Evolutionary conservation across 768 basidiomycete genomes (phyloP), one percentile per base, ranked within the genome.

Genomic region (Auricularia heimuer): DNA sequence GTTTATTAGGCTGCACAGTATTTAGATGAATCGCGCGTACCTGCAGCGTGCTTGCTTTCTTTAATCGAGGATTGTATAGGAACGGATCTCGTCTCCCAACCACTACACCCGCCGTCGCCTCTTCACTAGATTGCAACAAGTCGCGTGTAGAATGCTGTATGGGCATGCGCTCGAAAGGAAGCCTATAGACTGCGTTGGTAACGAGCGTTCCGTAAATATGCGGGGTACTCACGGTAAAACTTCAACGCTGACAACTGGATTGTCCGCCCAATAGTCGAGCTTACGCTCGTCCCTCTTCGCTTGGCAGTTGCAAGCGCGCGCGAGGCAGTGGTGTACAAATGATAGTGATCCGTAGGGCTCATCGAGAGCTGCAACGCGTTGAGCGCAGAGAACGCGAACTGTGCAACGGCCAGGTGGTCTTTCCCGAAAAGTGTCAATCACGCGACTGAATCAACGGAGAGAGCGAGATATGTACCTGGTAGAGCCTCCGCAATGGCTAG

Each of bases 401-500:
- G 90, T 14, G 94, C 88, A 60, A 97, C 90, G 2, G 89, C 82
- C 47, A 86, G 80, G 70, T 92, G 86, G 75, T 98, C 96, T 95
- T 70, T 29, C n/a, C 33, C 36, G 14, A 10, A 11, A 45, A 45
- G 44, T 3, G 47, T 18, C 18, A 51, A 18, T 4, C 47, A 4
- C 11, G 47, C 47, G 3, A 8, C 39, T 8, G 39, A 42, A 7
- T 42, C 39, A 7, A 51, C 18, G 47, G n/a, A 63, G 36, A 35
- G 14, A 44, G 44, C 34, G 11, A 51, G 3, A 24, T 0, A 76
- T 82, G 63, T 67, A 92, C 94, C 94, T 65, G 96, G 94, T 29
- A 99, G 77, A 14, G 92, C 86, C 74, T 98, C 93, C 1, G 93
- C 91, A 2, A 98, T 86, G 0, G 90, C 87, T 24, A 98, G 87